Percentiles rank a stretch among this genome's conserved stretches.
These are phyloP conservation scores for Fibroporia radiculosa DNA, from an alignment of 768 basidiomycete species.

Conservation along the genomic window DNA sequence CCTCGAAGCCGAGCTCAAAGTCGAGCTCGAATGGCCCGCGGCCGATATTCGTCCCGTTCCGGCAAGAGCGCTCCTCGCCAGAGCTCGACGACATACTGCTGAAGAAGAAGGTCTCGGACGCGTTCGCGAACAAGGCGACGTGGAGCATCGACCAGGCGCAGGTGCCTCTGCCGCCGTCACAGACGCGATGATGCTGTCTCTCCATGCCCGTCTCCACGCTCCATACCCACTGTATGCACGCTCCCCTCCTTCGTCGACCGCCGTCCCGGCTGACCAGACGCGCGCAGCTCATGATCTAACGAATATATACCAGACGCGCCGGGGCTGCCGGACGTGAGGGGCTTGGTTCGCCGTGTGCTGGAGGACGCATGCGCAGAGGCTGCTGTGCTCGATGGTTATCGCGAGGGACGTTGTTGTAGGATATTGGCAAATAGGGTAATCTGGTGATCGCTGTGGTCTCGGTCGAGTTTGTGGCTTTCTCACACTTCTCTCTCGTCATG, in stretches of 20 bases:
- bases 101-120: constrained; percentile 28
- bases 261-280: no score
- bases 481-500: no score
- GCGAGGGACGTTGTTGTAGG: no score
- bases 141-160: constrained; percentile 20
- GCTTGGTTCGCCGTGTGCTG: no score
- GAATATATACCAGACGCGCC: no score
- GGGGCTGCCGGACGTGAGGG: no score
- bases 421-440: no score
- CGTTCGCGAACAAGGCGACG: constrained; percentile 21
- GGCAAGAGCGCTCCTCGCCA: constrained; percentile 44
- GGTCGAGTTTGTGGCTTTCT: background rate
- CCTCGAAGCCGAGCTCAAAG: constrained; percentile 5
- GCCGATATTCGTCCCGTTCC: constrained; percentile 45
- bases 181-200: constrained; percentile 12
- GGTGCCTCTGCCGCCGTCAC: constrained; percentile 6
- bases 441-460: constrained; percentile 3
- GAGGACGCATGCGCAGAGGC: no score
- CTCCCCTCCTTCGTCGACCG: no score
- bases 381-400: no score
- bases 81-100: constrained; percentile 40
- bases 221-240: constrained; percentile 16
- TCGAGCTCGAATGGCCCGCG: constrained; percentile 7
- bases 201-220: constrained; percentile 15
- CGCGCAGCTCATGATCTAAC: constrained; percentile 10